Percentiles rank a stretch among this genome's conserved stretches.
Evolutionary conservation across 2,329 filamentous ascomycete genomes (phyloP).

Genomic region (Colletotrichum orchidophilum): DNA sequence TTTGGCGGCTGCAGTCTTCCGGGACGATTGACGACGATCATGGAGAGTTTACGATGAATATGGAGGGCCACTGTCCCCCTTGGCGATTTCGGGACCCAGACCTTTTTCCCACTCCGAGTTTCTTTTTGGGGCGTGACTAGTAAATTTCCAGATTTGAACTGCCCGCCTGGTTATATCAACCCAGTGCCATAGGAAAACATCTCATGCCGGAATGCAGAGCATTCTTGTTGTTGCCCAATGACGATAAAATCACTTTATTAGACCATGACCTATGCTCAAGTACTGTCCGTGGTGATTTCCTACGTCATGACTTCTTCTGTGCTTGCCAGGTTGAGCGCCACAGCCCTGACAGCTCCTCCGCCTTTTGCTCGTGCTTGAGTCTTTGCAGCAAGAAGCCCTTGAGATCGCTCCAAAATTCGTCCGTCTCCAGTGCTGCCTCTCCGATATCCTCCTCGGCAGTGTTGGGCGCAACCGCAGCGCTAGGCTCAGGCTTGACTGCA

Average conservation of each 20-base stretch:
- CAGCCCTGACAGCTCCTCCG: conserved; percentile 69
- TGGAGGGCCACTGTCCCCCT: conserved; percentile 36
- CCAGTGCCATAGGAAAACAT: conserved; percentile 39
- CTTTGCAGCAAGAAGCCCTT: conserved; percentile 82
- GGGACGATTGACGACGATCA: conserved; percentile 38
- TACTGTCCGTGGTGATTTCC: neutral
- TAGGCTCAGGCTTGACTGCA: conserved; percentile 51
- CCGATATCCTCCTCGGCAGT: conserved; percentile 17
- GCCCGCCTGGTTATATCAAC: conserved; percentile 44
- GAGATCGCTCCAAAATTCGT: conserved; percentile 88
- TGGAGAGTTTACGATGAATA: conserved; percentile 38
- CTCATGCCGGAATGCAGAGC: conserved; percentile 42
- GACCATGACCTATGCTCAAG: conserved; percentile 23
- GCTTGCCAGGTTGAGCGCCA: conserved; percentile 79
- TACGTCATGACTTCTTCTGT: conserved; percentile 44
- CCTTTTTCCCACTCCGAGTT: conserved; percentile 31
- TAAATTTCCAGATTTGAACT: conserved; percentile 44
- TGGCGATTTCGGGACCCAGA: conserved; percentile 28
- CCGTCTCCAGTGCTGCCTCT: conserved; percentile 69
- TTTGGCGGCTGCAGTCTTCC: conserved; percentile 36
- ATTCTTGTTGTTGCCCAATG: conserved; percentile 36
- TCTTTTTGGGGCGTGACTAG: conserved; percentile 41
- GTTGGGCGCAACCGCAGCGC: conserved; percentile 44
- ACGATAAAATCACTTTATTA: conserved; percentile 32
- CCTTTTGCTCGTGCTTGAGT: conserved; percentile 74